Evolutionary conservation across 2,329 filamentous ascomycete species (phyloP).

Genomic region (Nemania bipapillata): DNA sequence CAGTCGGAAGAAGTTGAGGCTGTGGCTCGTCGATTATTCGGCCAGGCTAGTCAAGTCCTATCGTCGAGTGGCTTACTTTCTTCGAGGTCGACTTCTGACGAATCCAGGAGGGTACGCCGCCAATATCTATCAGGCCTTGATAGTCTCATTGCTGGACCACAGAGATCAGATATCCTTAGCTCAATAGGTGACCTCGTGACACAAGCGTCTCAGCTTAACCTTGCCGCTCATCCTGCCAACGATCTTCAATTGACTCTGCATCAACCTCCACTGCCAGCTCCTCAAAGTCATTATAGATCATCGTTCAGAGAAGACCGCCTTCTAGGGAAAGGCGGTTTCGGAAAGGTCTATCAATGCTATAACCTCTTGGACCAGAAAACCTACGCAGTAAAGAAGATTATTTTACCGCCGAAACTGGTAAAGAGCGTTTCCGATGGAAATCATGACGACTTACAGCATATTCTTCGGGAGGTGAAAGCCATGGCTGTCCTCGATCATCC

Average conservation of each 20-base stretch:
- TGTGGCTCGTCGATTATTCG: constrained; percentile 44
- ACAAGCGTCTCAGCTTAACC: constrained; percentile 41
- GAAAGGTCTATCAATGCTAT: constrained; percentile 50
- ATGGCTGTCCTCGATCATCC: constrained; percentile 50
- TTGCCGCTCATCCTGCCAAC: constrained; percentile 42
- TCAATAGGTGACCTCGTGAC: constrained; percentile 44
- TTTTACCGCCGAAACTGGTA: constrained; percentile 46
- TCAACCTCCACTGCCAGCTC: constrained; percentile 15
- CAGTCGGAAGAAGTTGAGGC: constrained; percentile 47
- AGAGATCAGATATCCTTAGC: constrained; percentile 35
- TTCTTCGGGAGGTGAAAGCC: constrained; percentile 50
- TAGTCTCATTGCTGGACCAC: constrained; percentile 40
- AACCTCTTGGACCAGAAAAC: constrained; percentile 48
- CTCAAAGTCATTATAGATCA: constrained; percentile 47
- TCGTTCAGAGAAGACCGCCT: constrained; percentile 48
- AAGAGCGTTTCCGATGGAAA: constrained; percentile 47
- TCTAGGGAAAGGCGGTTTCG: constrained; percentile 51
- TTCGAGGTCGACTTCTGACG: constrained; percentile 39
- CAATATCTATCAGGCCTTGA: constrained; percentile 50
- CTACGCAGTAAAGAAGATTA: constrained; percentile 52
- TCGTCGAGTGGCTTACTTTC: constrained; percentile 38
- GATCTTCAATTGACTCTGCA: constrained; percentile 43
- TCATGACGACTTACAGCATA: constrained; percentile 48
- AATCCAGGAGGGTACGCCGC: constrained; percentile 37
- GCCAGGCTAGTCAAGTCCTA: constrained; percentile 44